phyloP scores from a whole-genome alignment of 768 basidiomycete species.

The Termitomyces eurrhizus region DNA sequence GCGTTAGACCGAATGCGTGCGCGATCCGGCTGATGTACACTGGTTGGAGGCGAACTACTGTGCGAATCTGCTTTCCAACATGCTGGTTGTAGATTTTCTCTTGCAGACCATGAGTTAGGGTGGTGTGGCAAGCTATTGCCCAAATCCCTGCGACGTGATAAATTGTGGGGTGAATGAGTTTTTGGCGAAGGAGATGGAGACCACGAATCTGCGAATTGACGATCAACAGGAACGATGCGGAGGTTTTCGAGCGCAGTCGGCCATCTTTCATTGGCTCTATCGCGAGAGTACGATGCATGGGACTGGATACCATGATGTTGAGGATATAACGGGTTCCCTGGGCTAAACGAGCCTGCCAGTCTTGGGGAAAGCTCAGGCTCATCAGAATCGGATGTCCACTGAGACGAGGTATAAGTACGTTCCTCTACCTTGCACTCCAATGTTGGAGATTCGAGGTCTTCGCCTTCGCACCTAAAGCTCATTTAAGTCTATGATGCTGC shows the following conservation, averaged over 20 bases:
- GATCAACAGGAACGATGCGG: slow-evolving; percentile 21
- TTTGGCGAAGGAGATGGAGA: slow-evolving; percentile 22
- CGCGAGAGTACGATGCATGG: slow-evolving; percentile 24
- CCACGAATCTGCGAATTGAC: slow-evolving; percentile 21
- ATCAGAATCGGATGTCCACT: slow-evolving; percentile 29
- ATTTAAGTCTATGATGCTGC: background rate
- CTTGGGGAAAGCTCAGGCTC: slow-evolving; percentile 27
- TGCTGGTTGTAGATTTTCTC: slow-evolving; percentile 29
- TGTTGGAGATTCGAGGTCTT: slow-evolving; percentile 34
- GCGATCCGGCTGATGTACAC: slow-evolving; percentile 29
- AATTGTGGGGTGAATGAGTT: slow-evolving; percentile 20
- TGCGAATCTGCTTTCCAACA: slow-evolving; percentile 38
- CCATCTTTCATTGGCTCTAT: slow-evolving; percentile 27
- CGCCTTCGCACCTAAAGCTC: slow-evolving; percentile 18
- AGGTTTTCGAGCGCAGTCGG: slow-evolving; percentile 23
- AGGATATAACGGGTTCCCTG: slow-evolving; percentile 28
- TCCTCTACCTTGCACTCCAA: slow-evolving; percentile 50
- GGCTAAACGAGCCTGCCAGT: slow-evolving; percentile 29
- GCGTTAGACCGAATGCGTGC: slow-evolving; percentile 33
- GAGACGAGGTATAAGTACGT: slow-evolving; percentile 35
- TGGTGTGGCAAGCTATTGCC: slow-evolving; percentile 19
- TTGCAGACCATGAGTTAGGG: slow-evolving; percentile 33
- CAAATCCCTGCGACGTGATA: slow-evolving; percentile 30
- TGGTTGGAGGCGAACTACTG: slow-evolving; percentile 18
- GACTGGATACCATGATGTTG: slow-evolving; percentile 21